Conservation (phyloP, 129 eudicot genomes). For the Arctium lappa region DNA sequence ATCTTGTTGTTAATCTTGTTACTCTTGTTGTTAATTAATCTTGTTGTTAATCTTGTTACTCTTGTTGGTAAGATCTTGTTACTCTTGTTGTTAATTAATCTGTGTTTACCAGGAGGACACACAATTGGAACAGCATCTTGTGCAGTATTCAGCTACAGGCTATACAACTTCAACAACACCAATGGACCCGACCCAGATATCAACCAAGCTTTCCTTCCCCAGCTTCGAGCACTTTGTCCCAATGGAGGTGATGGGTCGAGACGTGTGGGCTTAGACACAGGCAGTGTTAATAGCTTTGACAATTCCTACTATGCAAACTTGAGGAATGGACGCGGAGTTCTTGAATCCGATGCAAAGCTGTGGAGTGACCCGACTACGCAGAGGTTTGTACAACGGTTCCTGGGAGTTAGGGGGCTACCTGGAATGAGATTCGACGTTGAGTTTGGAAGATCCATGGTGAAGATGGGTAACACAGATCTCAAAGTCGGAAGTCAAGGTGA, state of each 20-base stretch:
- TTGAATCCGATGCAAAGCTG: conserved; percentile 49
- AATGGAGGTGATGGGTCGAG: neutral
- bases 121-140: conserved; percentile 60
- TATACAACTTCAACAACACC: conserved; percentile 48
- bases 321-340: conserved; percentile 44
- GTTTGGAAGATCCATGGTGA: conserved; percentile 60
- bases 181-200: conserved; percentile 47
- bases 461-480: conserved; percentile 31
- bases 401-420: conserved; percentile 42
- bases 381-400: conserved; percentile 32
- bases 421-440: conserved; percentile 38
- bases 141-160: conserved; percentile 46
- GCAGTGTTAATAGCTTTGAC: neutral
- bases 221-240: conserved; percentile 27
- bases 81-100: no score
- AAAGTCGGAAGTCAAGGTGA: neutral
- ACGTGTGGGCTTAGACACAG: neutral
- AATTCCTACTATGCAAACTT: conserved; percentile 38
- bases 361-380: conserved; percentile 42
- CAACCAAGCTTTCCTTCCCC: conserved; percentile 36
- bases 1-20: no score
- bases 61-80: no score
- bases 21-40: no score
- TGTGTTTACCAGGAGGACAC: conserved; percentile 47
- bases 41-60: no score